Evolutionary conservation across 2,329 filamentous ascomycete species (phyloP), one percentile per base, ranked within the genome.

Genomic region (Beauveria pseudobassiana): DNA sequence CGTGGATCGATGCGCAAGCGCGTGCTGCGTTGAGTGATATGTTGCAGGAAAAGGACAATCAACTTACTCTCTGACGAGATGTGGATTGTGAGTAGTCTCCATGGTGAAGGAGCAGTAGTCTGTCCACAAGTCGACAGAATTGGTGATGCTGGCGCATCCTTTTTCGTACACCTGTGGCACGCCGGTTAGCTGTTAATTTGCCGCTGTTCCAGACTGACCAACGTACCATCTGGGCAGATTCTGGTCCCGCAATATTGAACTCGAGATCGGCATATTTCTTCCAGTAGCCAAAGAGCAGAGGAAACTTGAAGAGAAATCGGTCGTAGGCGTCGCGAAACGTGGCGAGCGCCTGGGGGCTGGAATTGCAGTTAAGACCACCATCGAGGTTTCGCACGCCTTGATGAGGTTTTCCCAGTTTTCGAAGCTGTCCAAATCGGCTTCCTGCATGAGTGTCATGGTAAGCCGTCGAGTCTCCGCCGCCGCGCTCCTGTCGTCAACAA

Each of bases 11-110:
- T 70, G 70, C 73, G 71, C 70, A 75, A 48, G 57, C 54, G 60
- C 59, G 42, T 54, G 74, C 74, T 75, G 76, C 75, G 76, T 74
- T 74, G 73, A 72, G 72, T 71, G 74, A 77, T 77, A 78, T 78
- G 84, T 87, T 81, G 84, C 82, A 82, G 86, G 82, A 87, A 87
- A 87, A 81, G 78, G 76, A 73, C 69, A 66, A 65, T 77, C 80
- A 84, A 98, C 95, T 98, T 96, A 99, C 95, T 98, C 95, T 96
- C 95, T 88, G 80, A 97, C 96, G 76, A 96, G 84, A 74, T 96
- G 90, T 70, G 91, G 85, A 73, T 96, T 92, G 78, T 99, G 95
- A 69, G 90, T 95, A 62, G 95, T 98, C 74, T 98, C 92, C 79
- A 95, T 92, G 76, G 98, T 98, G 85, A 98, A 98, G 70, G 87